Evolutionary conservation across 768 basidiomycete genomes (phyloP), one percentile per base, ranked within the genome.

Genomic region (Podaxis sp.): DNA sequence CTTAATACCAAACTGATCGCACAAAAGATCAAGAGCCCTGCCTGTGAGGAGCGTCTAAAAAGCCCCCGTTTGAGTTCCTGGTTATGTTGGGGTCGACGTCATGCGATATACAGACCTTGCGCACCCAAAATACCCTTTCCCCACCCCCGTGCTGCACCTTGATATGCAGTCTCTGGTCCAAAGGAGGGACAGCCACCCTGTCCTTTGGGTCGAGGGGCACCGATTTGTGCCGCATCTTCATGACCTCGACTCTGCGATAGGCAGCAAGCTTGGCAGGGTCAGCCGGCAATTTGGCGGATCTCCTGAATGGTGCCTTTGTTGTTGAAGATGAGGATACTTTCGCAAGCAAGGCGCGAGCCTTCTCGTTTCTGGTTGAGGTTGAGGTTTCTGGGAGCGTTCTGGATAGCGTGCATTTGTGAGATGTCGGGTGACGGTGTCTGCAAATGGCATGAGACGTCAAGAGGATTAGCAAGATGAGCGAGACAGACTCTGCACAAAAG

Each of bases 221-320:
- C 10, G 92, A 92, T 40, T 76, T 79, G 68, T 89, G 90, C 57
- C 86, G 84, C 80, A 93, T 81, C 68, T 85, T 90, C 81, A 93
- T 89, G 4, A 87, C 68, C 66, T 86, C 82, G 16, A 91, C 68
- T 65, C 83, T 84, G 59, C 79, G 78, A 61, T 78, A 70, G 62
- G 84, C 82, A 1, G 79, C 82, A 21, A 81, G 68, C 64, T 85
- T 85, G 57, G 74, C 77, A 6, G 85, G 79, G 65, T 86, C 81
- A 11, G 75, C 76, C 5, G 82, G 78, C 40, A 70, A 65, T 62
- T 76, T 77, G 37, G 60, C 63, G 10, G 44, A 27, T 58, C 62
- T 54, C 66, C 69, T 46, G 28, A 66, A 16, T 57, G 67, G 63
- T 54, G 67, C 56, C 28, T 55, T 66, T 36, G 74, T 54, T 3